Base-by-base conservation (phyloP, 2,329 filamentous ascomycete genomes). In the Ophiostoma himal-ulmi region DNA sequence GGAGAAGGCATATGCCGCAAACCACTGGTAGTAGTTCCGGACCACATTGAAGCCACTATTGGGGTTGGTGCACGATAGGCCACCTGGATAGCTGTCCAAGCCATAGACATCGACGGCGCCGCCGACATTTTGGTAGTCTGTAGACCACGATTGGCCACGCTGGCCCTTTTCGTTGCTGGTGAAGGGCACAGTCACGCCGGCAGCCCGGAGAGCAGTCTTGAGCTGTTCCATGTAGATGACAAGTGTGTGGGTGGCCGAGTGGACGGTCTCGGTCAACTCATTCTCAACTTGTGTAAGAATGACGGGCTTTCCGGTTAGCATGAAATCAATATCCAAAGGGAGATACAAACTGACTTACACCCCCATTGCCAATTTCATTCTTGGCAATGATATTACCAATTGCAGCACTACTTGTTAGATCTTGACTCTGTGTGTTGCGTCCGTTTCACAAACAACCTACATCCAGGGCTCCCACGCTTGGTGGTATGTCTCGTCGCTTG, bases 261-360 rank as follows among this genome's bases (percentile, higher is more conserved):
- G 69, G 11, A n/a, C 60, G 3, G 64, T 70, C 26, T 72, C 72
- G 48, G 54, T 52, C 8, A 94, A 94, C 77, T 95, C 92, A 73
- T 95, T 96, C 77, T 96, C 92, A 0, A 91, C 89, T 77, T 96
- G 92, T 60, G 91, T 84, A 1, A 94, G 80, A 72, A 96, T 92
- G 8, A 96, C 84, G 0, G 91, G 91, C 0, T 72, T 44, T n/a
- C 10, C 3, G 1, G 37, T 65, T 14, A 62, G 64, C 60, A 60
- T 14, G 3, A n/a, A 13, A n/a, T 14, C 26, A n/a, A 54, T 2
- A 48, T 36, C 22, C 22, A n/a, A 54, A 10, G 3, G 11, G 30
- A 37, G n/a, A 36, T 37, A 22, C 5, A 14, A 41, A 20, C 48
- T 13, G 14, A 69, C 72, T 67, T 66, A 73, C 72, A 10, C 92